Evolutionary conservation across 768 basidiomycete species (phyloP).

Genomic region (Leccinum arenicola): DNA sequence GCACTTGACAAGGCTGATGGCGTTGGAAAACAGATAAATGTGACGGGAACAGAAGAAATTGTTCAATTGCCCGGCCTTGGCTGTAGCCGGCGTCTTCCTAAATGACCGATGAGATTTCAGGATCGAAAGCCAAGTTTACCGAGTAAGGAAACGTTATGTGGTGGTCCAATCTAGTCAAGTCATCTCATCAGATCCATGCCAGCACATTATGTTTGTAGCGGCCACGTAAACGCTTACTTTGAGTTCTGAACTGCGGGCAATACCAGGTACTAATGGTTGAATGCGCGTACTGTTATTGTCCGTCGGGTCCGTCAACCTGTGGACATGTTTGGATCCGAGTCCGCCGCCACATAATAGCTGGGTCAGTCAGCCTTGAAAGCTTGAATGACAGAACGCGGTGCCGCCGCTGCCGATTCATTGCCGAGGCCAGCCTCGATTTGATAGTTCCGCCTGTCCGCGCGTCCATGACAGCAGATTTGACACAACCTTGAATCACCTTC

Average conservation of each 20-base stretch:
- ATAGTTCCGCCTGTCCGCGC: not conserved
- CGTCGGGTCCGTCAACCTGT: not conserved
- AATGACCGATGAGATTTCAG: not conserved
- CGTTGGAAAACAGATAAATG: not conserved
- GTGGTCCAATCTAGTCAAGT: not conserved
- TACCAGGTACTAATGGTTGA: not conserved
- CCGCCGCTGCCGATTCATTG: not conserved
- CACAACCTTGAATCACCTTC: not conserved
- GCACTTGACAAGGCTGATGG: not conserved
- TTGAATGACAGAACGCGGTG: not conserved
- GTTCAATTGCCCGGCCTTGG: not conserved
- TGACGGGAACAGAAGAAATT: not conserved
- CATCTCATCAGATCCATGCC: not conserved
- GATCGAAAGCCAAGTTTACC: not conserved
- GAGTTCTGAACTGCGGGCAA: not conserved
- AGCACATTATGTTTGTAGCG: no score
- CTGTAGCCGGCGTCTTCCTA: not conserved
- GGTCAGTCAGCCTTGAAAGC: not conserved
- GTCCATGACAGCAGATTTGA: not conserved
- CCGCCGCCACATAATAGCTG: not conserved
- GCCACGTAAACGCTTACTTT: not conserved
- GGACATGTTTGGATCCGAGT: not conserved
- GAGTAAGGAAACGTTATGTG: not conserved
- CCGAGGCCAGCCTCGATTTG: not conserved
- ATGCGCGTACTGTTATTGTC: not conserved